phyloP scores from a whole-genome alignment of 305 asterid genomes.

The Plantago coronopus region DNA sequence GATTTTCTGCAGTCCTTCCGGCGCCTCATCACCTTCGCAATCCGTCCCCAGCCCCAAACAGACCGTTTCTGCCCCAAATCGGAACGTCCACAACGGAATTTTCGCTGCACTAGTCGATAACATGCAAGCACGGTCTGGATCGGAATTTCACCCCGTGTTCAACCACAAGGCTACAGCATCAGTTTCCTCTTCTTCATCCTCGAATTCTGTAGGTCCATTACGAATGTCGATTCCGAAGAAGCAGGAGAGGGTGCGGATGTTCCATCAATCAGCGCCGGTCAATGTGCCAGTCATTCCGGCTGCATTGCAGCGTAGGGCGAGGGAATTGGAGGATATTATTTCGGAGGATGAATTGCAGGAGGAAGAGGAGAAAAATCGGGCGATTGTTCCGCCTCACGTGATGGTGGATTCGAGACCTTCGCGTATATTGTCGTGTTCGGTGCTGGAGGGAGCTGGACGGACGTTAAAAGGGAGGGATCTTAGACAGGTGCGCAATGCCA shows the following conservation, averaged over 20 bases:
- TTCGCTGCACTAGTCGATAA: constrained; percentile 37
- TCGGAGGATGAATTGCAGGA: constrained; percentile 26
- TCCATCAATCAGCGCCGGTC: constrained; percentile 62
- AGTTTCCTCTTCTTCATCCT: constrained; percentile 18
- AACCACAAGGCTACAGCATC: constrained; percentile 37
- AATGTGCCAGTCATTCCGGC: constrained; percentile 52
- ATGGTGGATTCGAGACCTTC: constrained; percentile 44
- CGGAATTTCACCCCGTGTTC: constrained; percentile 37
- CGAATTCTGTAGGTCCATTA: constrained; percentile 35
- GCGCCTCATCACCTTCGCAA: constrained; percentile 24
- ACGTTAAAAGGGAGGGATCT: constrained; percentile 79
- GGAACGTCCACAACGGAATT: constrained; percentile 27
- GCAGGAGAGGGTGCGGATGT: constrained; percentile 14
- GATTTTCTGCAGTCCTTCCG: constrained; percentile 39
- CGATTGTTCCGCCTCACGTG: constrained; percentile 64
- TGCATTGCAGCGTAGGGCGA: constrained; percentile 29
- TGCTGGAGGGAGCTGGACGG: constrained; percentile 71
- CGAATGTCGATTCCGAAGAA: too few relatives aligned
- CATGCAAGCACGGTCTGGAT: constrained; percentile 23
- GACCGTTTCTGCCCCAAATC: not conserved
- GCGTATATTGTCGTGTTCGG: constrained; percentile 50
- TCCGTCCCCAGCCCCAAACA: not conserved
- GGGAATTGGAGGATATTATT: constrained; percentile 31
- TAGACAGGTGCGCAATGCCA: constrained; percentile 68
- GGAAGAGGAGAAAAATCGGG: constrained; percentile 22